phyloP scores from a whole-genome alignment of 1,284 basidiomycete species.

The Sporisorium reilianum region DNA sequence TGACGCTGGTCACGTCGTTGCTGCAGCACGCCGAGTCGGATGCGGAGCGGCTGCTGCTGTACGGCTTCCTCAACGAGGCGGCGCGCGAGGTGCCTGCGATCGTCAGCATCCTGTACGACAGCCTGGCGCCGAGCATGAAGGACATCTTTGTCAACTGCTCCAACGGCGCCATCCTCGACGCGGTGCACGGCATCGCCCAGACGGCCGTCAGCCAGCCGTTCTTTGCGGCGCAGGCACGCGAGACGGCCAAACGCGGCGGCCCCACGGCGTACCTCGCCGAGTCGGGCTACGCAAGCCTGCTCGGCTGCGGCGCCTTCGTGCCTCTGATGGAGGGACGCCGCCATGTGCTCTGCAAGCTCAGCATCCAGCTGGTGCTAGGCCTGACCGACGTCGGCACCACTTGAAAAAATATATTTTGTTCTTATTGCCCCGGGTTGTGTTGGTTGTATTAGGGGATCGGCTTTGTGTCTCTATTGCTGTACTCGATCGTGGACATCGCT shows the following conservation, averaged over 20 bases:
- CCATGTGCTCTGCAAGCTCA: conserved; percentile 55
- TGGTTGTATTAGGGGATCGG: not conserved
- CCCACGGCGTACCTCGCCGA: conserved; percentile 61
- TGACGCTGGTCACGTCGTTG: conserved; percentile 58
- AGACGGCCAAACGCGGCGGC: conserved; percentile 62
- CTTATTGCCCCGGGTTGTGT: not conserved
- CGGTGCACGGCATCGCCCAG: conserved; percentile 61
- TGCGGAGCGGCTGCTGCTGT: conserved; percentile 57
- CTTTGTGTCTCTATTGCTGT: conserved; percentile 1
- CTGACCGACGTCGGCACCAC: conserved; percentile 60
- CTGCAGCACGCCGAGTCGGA: conserved; percentile 62
- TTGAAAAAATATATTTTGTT: not conserved
- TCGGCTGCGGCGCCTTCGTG: conserved; percentile 61
- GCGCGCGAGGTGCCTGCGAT: conserved; percentile 60
- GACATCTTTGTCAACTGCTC: conserved; percentile 62
- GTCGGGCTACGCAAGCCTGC: conserved; percentile 58
- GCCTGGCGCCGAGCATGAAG: conserved; percentile 57
- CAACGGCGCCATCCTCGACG: conserved; percentile 59
- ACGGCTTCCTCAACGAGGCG: conserved; percentile 60
- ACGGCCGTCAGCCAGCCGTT: conserved; percentile 62
- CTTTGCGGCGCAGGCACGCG: conserved; percentile 63
- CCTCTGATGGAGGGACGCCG: conserved; percentile 51
- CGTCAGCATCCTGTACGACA: conserved; percentile 66
- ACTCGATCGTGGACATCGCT: conserved; percentile 11
- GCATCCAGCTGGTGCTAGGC: conserved; percentile 55